Evolutionary conservation across 257 asterid genomes (phyloP).

Genomic region (Cinchona pubescens): DNA sequence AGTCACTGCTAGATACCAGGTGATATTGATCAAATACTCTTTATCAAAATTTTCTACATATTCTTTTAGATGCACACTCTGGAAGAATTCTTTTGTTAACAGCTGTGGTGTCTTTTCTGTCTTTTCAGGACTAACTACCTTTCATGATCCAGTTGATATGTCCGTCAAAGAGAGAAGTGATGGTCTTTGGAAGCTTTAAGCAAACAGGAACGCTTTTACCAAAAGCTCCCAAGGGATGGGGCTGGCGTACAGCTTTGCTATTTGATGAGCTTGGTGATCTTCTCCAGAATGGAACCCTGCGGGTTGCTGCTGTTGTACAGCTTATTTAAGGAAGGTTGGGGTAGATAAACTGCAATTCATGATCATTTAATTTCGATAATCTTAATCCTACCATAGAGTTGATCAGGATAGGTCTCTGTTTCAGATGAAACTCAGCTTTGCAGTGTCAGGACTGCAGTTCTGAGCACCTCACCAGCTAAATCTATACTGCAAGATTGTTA

Average conservation of each 20-base stretch:
- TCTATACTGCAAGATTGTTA: background rate
- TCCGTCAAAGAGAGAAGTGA: slow-evolving; percentile 94
- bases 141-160: slow-evolving; percentile 68
- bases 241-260: slow-evolving; percentile 92
- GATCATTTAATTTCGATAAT: too few species aligned
- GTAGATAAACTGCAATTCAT: background rate
- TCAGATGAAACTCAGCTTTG: background rate
- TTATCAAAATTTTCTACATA: background rate
- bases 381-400: background rate
- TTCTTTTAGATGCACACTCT: background rate
- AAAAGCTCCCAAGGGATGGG: slow-evolving; percentile 99
- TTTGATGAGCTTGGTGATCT: slow-evolving; percentile 84
- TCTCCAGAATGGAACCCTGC: slow-evolving; percentile 78
- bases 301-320: slow-evolving; percentile 80
- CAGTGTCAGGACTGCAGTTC: background rate
- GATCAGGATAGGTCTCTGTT: background rate
- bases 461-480: background rate
- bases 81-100: background rate
- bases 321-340: background rate
- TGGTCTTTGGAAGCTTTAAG: slow-evolving; percentile 93
- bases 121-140: too few species aligned
- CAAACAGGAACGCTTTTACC: slow-evolving; percentile 94
- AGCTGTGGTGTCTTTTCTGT: background rate
- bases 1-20: slow-evolving; percentile 98
- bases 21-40: slow-evolving; percentile 20